These are phyloP conservation scores for Emmonsia crescens DNA, from an alignment of 2,329 filamentous ascomycete species.

Conservation along the genomic window DNA sequence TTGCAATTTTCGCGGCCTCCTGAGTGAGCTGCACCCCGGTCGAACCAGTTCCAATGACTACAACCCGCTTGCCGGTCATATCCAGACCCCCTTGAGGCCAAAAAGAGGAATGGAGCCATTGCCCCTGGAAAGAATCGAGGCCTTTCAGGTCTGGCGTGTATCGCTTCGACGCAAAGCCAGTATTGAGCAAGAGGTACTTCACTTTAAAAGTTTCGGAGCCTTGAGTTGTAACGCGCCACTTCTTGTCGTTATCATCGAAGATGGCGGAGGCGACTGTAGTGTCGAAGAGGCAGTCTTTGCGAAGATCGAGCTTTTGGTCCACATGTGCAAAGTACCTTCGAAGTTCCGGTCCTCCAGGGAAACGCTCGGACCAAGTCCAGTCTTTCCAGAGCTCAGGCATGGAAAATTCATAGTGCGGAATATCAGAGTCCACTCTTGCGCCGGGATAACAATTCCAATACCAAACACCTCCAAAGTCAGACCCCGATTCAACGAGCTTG, in stretches of 20 bases:
- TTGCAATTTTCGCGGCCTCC: not conserved
- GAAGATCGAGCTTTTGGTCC: constrained; percentile 54
- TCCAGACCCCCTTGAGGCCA: constrained; percentile 26
- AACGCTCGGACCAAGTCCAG: constrained; percentile 54
- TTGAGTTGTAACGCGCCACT: constrained; percentile 24
- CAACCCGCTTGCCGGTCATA: constrained; percentile 14
- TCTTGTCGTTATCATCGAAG: constrained; percentile 39
- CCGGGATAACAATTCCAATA: constrained; percentile 48
- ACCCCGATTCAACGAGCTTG: constrained; percentile 44
- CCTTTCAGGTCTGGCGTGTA: constrained; percentile 37
- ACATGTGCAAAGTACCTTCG: constrained; percentile 54
- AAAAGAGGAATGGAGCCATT: constrained; percentile 33
- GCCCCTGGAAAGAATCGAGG: constrained; percentile 35
- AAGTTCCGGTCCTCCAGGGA: constrained; percentile 57
- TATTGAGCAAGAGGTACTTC: constrained; percentile 34
- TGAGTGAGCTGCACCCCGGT: constrained; percentile 34
- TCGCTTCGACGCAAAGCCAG: constrained; percentile 38
- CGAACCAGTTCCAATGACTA: constrained; percentile 23
- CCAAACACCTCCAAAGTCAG: constrained; percentile 45
- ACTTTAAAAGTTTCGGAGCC: constrained; percentile 28
- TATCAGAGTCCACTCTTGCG: constrained; percentile 43
- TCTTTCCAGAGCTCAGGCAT: constrained; percentile 38
- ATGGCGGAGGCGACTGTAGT: constrained; percentile 45
- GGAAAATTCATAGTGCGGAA: constrained; percentile 44
- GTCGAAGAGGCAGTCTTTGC: constrained; percentile 45